Base-by-base conservation (phyloP, 106 monocot species). In the Vanilla planifolia region DNA sequence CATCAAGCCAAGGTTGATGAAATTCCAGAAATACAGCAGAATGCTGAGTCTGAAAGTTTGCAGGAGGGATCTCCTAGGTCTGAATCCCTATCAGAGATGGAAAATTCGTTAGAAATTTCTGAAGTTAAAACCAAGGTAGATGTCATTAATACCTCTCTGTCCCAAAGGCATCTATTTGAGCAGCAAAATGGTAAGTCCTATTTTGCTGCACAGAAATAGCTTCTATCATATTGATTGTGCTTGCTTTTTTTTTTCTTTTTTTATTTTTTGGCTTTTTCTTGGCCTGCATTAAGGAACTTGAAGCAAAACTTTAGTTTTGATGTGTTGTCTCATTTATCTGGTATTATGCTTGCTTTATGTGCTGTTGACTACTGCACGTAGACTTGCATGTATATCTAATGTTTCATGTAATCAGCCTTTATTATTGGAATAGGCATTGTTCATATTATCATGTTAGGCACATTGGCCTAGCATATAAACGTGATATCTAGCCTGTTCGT, bases 101-200 rank as follows among this genome's bases (percentile, higher is more conserved):
- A 79, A 55, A 34, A 46, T 39, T 64, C 77, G 25, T 7, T 65
- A 37, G 71, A 80, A 52, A 48, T 64, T 65, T 51, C 71, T 44
- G 73, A 33, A 58, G 63, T 69, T 48, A 25, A 46, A 71, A 39
- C 57, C n/a, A 10, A 61, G 43, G 24, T 68, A 36, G 64, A 75
- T 48, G 83, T 76, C 26, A 46, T 66, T 9, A 59, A 30, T 60
- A 51, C 74, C 17, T 85, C 68, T 51, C 68, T 72, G 53, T 58
- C 81, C 50, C 81, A 89, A 61, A 68, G 55, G 27, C 75, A 75
- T 61, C 43, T 45, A 52, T 79, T 78, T 81, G 83, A 86, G 33
- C 70, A 69, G 47, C 60, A 74, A 60, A 75, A 88, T 74, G 89
- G 95, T 95, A 78, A 55, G 19, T 46, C 40, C 9, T n/a, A 2